Evolutionary conservation across 2,329 filamentous ascomycete genomes (phyloP).

Genomic region (Thelonectria blattea): DNA sequence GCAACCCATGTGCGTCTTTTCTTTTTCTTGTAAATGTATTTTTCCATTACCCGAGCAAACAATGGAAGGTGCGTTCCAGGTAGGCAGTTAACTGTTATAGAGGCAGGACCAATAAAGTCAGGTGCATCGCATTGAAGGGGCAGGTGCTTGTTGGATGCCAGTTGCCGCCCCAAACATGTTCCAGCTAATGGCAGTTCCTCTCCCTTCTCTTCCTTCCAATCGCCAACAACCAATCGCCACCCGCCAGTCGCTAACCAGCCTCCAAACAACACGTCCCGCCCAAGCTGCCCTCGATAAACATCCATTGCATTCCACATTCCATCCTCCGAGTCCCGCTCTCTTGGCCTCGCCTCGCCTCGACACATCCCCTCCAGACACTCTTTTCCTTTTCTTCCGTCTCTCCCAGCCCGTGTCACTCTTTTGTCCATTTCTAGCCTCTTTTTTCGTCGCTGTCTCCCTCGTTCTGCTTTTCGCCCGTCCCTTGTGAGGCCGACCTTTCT

Average conservation of each 20-base stretch:
- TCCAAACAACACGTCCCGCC: conserved; percentile 30
- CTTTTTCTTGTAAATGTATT: neutral
- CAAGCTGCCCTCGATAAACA: conserved; percentile 33
- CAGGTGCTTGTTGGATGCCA: conserved; percentile 31
- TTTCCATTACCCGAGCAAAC: no score
- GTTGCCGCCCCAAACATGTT: conserved; percentile 23
- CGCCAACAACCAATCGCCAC: neutral
- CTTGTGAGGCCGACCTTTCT: conserved; percentile 21
- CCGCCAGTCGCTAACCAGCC: conserved; percentile 29
- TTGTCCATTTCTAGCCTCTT: conserved; percentile 15
- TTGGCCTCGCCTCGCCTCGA: neutral
- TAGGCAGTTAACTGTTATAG: neutral
- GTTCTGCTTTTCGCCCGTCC: conserved; percentile 18
- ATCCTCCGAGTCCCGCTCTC: conserved; percentile 7
- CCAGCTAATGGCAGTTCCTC: conserved; percentile 7
- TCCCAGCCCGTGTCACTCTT: conserved; percentile 17
- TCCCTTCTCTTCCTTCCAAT: neutral
- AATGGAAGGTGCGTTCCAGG: neutral
- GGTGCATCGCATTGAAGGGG: conserved; percentile 27
- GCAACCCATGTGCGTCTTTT: neutral
- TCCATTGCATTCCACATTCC: conserved; percentile 43
- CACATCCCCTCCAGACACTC: conserved; percentile 15
- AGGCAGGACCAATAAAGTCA: neutral
- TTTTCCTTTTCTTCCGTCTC: conserved; percentile 28
- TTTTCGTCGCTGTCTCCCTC: conserved; percentile 17